Percentiles rank a stretch among this genome's conserved stretches.
These are phyloP conservation scores for Cladosporium sphaerospermum DNA, from an alignment of 2,329 filamentous ascomycete genomes.

Conservation along the genomic window DNA sequence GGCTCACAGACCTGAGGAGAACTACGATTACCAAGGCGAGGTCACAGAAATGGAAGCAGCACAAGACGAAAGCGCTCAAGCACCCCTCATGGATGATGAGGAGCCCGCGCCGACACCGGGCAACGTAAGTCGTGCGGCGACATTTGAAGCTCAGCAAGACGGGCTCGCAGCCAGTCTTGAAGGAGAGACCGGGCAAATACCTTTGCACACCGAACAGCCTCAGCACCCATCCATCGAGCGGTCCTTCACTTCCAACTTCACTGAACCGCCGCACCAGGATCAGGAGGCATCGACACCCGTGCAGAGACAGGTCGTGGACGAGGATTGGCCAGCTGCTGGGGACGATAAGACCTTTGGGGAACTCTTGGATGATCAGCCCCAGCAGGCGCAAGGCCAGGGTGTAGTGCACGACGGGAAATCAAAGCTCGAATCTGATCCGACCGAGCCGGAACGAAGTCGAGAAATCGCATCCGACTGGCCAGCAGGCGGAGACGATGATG, in stretches of 20 bases:
- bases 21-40: slow-evolving; percentile 45
- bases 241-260: slow-evolving; percentile 30
- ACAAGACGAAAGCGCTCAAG: slow-evolving; percentile 36
- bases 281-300: slow-evolving; percentile 5
- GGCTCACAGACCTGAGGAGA: slow-evolving; percentile 20
- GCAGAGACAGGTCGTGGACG: slow-evolving; percentile 6
- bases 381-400: not conserved
- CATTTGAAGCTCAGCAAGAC: slow-evolving; percentile 4
- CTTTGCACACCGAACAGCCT: not conserved
- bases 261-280: slow-evolving; percentile 16
- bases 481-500: slow-evolving; percentile 17
- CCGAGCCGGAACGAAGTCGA: not conserved
- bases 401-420: too few relatives aligned
- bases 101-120: slow-evolving; percentile 27
- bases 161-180: not conserved
- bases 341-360: slow-evolving; percentile 29
- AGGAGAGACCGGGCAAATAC: not conserved
- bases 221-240: slow-evolving; percentile 18
- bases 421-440: not conserved
- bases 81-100: slow-evolving; percentile 37
- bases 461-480: not conserved
- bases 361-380: slow-evolving; percentile 17
- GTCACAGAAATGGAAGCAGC: slow-evolving; percentile 41
- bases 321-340: slow-evolving; percentile 25
- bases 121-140: slow-evolving; percentile 14